Conservation (phyloP, 345 rosid genomes). For the Lepidium africanum region DNA sequence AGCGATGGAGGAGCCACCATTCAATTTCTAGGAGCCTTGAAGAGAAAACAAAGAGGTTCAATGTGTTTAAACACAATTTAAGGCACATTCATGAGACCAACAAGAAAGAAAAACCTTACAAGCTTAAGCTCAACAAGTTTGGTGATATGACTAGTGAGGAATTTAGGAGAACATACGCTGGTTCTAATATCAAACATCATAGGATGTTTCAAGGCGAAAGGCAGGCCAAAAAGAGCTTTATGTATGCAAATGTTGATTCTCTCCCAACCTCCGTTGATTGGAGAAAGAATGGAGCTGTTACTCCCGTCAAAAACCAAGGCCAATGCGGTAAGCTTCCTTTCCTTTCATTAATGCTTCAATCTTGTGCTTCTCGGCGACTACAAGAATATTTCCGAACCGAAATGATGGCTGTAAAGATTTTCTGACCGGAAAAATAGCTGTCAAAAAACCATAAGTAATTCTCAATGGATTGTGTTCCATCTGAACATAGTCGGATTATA, state of each 20-base stretch:
- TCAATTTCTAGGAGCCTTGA: conserved; percentile 52
- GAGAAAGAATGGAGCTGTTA: conserved; percentile 76
- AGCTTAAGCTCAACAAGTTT: conserved; percentile 77
- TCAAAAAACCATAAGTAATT: too few species aligned
- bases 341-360: not conserved
- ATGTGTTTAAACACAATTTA: conserved; percentile 72
- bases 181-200: conserved; percentile 72
- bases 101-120: conserved; percentile 63
- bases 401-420: too few species aligned
- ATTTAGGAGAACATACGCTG: conserved; percentile 48
- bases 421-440: too few species aligned
- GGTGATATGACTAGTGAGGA: conserved; percentile 83
- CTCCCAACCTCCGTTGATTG: conserved; percentile 60
- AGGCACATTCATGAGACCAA: conserved; percentile 64
- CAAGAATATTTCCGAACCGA: too few species aligned
- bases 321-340: conserved; percentile 49
- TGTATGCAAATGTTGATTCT: conserved; percentile 37
- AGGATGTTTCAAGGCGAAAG: conserved; percentile 47
- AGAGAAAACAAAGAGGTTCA: conserved; percentile 61
- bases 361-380: not conserved
- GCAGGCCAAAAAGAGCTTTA: conserved; percentile 38
- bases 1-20: conserved; percentile 88
- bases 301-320: conserved; percentile 74
- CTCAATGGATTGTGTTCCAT: too few species aligned
- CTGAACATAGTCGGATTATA: too few species aligned